Evolutionary conservation across 164 flowering plant species (phyloP).

Genomic region (Tetrastigma voinierianum): DNA sequence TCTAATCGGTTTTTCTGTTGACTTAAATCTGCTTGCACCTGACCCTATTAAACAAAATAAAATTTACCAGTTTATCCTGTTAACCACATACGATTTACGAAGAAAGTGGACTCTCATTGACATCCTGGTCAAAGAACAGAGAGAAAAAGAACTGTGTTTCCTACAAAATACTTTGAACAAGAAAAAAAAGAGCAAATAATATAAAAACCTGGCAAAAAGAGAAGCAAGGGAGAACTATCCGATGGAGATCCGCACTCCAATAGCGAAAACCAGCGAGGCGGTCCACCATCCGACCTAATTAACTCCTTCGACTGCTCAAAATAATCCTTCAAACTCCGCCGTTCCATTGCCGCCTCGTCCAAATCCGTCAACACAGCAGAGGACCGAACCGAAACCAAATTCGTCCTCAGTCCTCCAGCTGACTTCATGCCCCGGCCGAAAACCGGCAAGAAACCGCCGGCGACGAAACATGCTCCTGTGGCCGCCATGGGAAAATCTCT

Average conservation of each 20-base stretch:
- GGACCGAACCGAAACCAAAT: background rate
- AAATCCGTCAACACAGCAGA: background rate
- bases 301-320: conserved; percentile 36
- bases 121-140: background rate
- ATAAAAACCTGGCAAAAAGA: conserved; percentile 52
- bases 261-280: conserved; percentile 75
- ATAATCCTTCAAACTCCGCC: conserved; percentile 37
- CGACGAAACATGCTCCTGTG: conserved; percentile 3
- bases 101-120: too few relatives aligned
- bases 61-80: too few relatives aligned
- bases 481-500: conserved; percentile 16
- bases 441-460: conserved; percentile 1
- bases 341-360: conserved; percentile 15
- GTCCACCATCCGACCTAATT: conserved; percentile 51
- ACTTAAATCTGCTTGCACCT: too few relatives aligned
- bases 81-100: too few relatives aligned
- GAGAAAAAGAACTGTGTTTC: background rate
- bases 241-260: conserved; percentile 39
- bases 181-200: background rate
- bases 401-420: background rate
- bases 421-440: background rate
- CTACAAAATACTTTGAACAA: background rate
- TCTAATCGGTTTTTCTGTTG: too few relatives aligned
- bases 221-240: conserved; percentile 45
- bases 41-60: too few relatives aligned